Percentiles rank a stretch among this genome's conserved stretches.
phyloP scores from a whole-genome alignment of 345 rosid genomes.

The Eutrema heterophyllum region DNA sequence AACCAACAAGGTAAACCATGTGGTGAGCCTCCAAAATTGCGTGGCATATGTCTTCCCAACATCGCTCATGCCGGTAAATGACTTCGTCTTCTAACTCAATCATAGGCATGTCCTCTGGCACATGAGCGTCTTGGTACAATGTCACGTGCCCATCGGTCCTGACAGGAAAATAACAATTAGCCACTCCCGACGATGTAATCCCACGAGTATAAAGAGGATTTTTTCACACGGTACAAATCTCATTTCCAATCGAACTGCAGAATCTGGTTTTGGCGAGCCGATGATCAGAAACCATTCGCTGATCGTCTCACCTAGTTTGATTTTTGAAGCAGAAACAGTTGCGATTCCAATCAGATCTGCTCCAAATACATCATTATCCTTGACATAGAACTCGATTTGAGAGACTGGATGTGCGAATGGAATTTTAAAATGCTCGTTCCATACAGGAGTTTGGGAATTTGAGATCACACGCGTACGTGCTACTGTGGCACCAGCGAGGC shows the following conservation, averaged over 20 bases:
- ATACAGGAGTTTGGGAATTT: constrained; percentile 53
- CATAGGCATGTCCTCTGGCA: constrained; percentile 43
- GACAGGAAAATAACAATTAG: constrained; percentile 62
- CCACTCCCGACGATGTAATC: constrained; percentile 37
- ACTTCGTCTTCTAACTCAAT: constrained; percentile 59
- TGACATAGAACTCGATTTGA: constrained; percentile 60
- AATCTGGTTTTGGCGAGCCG: constrained; percentile 60
- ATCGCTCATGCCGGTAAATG: constrained; percentile 41
- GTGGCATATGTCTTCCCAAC: constrained; percentile 95
- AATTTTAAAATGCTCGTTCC: constrained; percentile 68
- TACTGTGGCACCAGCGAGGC: constrained; percentile 63
- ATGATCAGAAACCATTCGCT: constrained; percentile 69
- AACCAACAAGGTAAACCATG: constrained; percentile 68
- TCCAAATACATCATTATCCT: constrained; percentile 78
- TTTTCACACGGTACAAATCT: constrained; percentile 46
- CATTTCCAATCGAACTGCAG: constrained; percentile 60
- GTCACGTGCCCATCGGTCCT: constrained; percentile 60
- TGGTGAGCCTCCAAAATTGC: constrained; percentile 84
- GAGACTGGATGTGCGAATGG: constrained; percentile 72
- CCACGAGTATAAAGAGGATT: constrained; percentile 43
- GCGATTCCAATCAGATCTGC: constrained; percentile 72
- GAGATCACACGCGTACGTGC: constrained; percentile 84
- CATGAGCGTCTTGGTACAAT: constrained; percentile 83
- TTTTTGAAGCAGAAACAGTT: constrained; percentile 31
- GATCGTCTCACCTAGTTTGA: constrained; percentile 42